Evolutionary conservation across 768 basidiomycete species (phyloP), one percentile per base, ranked within the genome.

Genomic region (Rhodosporidiobolus odoratus): DNA sequence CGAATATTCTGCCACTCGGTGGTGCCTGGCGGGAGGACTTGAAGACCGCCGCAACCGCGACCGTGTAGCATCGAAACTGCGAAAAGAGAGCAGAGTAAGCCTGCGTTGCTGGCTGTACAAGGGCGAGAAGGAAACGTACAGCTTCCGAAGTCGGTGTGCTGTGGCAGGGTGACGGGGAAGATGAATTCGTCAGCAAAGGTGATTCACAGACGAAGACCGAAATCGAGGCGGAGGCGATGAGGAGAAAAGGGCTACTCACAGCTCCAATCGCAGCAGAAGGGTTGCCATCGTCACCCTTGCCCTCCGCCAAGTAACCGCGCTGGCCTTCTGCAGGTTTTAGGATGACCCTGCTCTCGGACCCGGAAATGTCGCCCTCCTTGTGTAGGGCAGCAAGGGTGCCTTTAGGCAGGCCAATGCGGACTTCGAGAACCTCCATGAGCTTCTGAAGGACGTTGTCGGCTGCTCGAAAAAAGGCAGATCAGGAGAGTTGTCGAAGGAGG

Each of bases 261-360:
- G n/a, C n/a, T n/a, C 65, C 65, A 13, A 66, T 66, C 7, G 65
- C 65, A n/a, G 82, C 80, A 56, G 60, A 32, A 9, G 63, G 63
- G 47, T 70, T 67, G 2, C 78, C 82, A 10, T 82, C 79, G 34
- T 77, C 77, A 0, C 76, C 63, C 8, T 75, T 65, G 23, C 78
- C 38, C 57, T 73, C 76, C 17, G 72, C 54, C 5, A 34, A 12
- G 6, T 35, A 53, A n/a, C 58, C 58, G 9, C 21, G 15, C 15
- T 35, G 58, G 8, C 62, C 62, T 32, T 50, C 56, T 0, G 79
- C 77, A 0, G 85, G 83, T 38, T 81, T 84, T 75, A 79, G 84
- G 71, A 85, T 86, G 19, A 84, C 76, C 19, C 88, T 81, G 0
- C 85, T 80, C 73, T 89, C 87, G 68, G 86, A 84, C 10, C 84